Base-by-base conservation (phyloP, 148 eudicot species). In the Suaeda aralocaspica region DNA sequence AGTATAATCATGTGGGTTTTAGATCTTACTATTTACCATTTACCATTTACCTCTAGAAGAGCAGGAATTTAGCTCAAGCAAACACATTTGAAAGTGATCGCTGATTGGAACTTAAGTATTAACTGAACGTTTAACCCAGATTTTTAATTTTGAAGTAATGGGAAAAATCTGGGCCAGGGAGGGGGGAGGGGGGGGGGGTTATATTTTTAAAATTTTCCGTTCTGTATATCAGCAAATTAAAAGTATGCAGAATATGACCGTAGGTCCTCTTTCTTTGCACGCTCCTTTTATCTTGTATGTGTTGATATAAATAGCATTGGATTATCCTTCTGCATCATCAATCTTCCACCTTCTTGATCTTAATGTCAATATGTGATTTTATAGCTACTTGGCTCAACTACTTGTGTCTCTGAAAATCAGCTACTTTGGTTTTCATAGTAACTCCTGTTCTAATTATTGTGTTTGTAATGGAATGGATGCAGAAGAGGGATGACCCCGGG, bases 401-500 rank as follows among this genome's bases (percentile, higher is more conserved):
- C 24, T 59, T 59, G 67, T 45, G 25, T 49, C 59, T 3, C 49
- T 65, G 48, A 4, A 12, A 55, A 7, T 59, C 46, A n/a, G 26
- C 45, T 39, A 13, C 19, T 12, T 6, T 53, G 26, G 4, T 44
- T 44, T 24, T 68, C 22, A 21, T 51, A 28, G 9, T 14, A 51
- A 46, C 45, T 33, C 19, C 57, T 39, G n/a, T 2, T 21, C 34
- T 64, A 0, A 30, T 52, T 24, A 26, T 19, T 61, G 10, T 44
- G 49, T 63, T 39, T 41, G 0, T 65, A 13, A 67, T 76, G 69
- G 55, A 13, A 67, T 76, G 69, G 55, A 61, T 82, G 78, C 88
- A 92, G 94, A 95, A 86, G 80, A 85, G 88, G 42, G 84, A 86
- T 67, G 96, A 95, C 76, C 85, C 82, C 13, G 99, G 99, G 70